Base-by-base conservation (phyloP, 2,329 filamentous ascomycete species). In the Nothophoma quercina region DNA sequence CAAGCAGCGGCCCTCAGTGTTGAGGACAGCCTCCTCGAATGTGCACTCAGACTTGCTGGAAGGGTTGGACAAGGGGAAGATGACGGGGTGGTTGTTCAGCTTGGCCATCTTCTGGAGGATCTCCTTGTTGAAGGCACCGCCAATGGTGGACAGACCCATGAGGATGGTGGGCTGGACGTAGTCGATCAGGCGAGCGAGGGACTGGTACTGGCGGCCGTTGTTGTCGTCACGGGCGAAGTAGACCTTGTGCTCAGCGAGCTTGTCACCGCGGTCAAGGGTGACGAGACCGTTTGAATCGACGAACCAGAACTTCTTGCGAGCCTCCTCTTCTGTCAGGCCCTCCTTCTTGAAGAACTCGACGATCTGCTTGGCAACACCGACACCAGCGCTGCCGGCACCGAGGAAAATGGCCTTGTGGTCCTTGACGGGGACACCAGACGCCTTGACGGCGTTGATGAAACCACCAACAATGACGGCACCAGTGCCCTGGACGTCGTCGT, bases 401-500 rank as follows among this genome's bases (percentile, higher is more conserved):
- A 98, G 89, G 81, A 99, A 99, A 62, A 98, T 91, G 29, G 96
- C 89, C 48, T 89, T 89, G 77, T 99, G 95, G 69, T 98, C 91
- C 77, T 91, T 89, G 42, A 93, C 79, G 22, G 91, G 90, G 13
- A 96, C 86, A 43, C 88, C 89, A 12, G 92, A 96, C 56, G 91
- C 85, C 78, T 93, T 93, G 55, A 96, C 91, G 22, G 83, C 83
- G 61, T 83, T 85, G 77, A 90, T 85, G 74, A 89, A 83, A 65
- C 93, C 93, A 59, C 85, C 93, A 48, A 97, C 84, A 57, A 98
- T 92, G 69, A 99, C 95, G 59, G 93, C 92, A 65, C 95, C 95
- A 65, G 95, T 98, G 62, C 93, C 93, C 81, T 98, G 93, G 71
- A 99, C 95, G 73, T 99, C 93, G 71, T 98, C 95, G 76, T 98